These are phyloP conservation scores for Vitis hybrid DNA, from an alignment of 177 flowering plant genomes.

Conservation along the genomic window DNA sequence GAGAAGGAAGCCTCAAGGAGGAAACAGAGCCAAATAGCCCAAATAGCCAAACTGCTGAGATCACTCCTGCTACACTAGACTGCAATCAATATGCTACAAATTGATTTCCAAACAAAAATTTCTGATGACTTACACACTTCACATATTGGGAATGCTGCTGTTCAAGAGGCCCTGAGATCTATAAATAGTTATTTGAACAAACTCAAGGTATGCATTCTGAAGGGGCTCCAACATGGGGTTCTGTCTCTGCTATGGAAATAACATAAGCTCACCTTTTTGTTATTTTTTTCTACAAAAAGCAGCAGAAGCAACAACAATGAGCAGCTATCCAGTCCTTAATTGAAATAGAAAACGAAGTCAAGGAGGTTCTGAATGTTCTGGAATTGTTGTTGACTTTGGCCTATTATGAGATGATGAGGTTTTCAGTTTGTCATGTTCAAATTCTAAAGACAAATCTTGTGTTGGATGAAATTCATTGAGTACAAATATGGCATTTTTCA, in stretches of 20 bases:
- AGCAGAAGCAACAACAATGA: conserved; percentile 50
- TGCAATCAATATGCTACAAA: conserved; percentile 53
- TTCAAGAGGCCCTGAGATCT: conserved; percentile 60
- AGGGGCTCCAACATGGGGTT: background rate
- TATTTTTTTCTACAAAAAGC: conserved; percentile 39
- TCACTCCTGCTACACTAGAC: conserved; percentile 49
- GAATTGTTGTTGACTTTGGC: conserved; percentile 55
- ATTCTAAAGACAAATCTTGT: background rate
- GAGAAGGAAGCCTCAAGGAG: conserved; percentile 38
- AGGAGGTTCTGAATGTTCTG: conserved; percentile 45
- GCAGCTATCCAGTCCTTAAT: conserved; percentile 44
- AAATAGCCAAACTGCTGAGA: conserved; percentile 25
- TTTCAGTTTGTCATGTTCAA: background rate
- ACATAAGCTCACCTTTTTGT: background rate
- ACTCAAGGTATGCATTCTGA: conserved; percentile 51
- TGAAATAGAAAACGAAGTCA: conserved; percentile 56
- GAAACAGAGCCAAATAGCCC: conserved; percentile 26
- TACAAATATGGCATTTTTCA: background rate
- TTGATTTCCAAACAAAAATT: conserved; percentile 67
- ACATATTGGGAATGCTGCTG: conserved; percentile 52
- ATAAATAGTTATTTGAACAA: conserved; percentile 50
- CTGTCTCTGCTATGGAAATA: background rate
- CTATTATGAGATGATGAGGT: conserved; percentile 53
- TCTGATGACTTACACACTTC: conserved; percentile 82
- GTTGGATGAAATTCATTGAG: background rate